phyloP scores from a whole-genome alignment of 495 filamentous ascomycete genomes.

The Aspergillus ostianus region DNA sequence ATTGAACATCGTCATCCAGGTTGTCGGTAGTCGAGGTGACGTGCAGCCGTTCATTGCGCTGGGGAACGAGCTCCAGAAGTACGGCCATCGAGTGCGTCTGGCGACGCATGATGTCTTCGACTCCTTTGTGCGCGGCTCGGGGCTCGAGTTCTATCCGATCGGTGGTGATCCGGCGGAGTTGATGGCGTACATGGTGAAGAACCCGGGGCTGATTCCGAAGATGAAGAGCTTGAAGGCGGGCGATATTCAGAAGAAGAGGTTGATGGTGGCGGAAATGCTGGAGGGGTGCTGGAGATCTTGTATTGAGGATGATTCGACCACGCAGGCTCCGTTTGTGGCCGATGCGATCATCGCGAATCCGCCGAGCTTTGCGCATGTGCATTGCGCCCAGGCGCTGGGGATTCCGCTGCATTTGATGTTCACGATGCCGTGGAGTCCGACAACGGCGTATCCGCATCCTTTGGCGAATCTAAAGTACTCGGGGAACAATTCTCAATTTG shows the following conservation, averaged over 20 bases:
- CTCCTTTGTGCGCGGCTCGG: conserved; percentile 52
- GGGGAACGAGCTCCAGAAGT: conserved; percentile 46
- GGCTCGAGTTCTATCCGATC: conserved; percentile 62
- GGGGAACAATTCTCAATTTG: conserved; percentile 40
- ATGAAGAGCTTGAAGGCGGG: conserved; percentile 45
- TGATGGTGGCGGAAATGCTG: conserved; percentile 59
- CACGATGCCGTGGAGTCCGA: conserved; percentile 61
- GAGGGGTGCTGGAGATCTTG: conserved; percentile 65
- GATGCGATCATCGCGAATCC: conserved; percentile 69
- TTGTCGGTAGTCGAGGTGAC: conserved; percentile 54
- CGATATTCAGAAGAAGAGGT: conserved; percentile 43
- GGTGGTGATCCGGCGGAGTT: conserved; percentile 62
- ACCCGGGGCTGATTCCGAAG: conserved; percentile 50
- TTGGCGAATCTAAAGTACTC: conserved; percentile 53
- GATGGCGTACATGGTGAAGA: conserved; percentile 62
- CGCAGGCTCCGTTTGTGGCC: conserved; percentile 60
- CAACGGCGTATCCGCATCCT: conserved; percentile 56
- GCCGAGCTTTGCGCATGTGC: conserved; percentile 64
- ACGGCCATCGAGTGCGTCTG: conserved; percentile 56
- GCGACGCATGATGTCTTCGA: conserved; percentile 63
- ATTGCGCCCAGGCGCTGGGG: conserved; percentile 59
- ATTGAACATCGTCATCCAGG: conserved; percentile 53
- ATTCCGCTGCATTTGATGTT: conserved; percentile 67
- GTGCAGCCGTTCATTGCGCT: conserved; percentile 55
- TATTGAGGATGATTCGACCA: conserved; percentile 50